Evolutionary conservation across 306 rosid species (phyloP), one percentile per base, ranked within the genome.

Genomic region (Trifolium pratense): DNA sequence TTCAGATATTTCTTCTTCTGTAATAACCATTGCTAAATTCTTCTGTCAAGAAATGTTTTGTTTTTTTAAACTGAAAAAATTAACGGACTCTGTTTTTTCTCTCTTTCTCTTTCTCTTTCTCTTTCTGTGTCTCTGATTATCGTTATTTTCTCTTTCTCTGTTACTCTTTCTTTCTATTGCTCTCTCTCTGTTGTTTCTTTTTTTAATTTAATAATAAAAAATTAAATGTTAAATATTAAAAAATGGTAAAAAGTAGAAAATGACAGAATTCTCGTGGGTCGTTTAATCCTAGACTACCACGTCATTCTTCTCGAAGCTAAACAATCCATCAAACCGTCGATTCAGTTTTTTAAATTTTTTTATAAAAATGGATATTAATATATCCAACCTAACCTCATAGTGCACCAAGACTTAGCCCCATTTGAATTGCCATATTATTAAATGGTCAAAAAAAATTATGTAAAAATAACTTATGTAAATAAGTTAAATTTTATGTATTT

Each of bases 31-130:
- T n/a, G n/a, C n/a, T n/a, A n/a, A n/a, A n/a, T n/a, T n/a, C n/a
- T n/a, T n/a, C n/a, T n/a, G n/a, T n/a, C n/a, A n/a, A n/a, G n/a
- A n/a, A n/a, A n/a, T n/a, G n/a, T n/a, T n/a, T n/a, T n/a, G 8
- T 61, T 55, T 74, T 80, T 68, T 48, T 16, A 20, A 74, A 77
- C 81, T 60, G 71, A 80, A 84, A 18, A 76, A 84, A 53, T 74
- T 66, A 84, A 81, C 81, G 52, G 81, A 43, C 73, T 23, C 71
- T 60, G 9, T 59, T 62, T 76, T 79, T 77, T 65, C 61, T 39
- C 57, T 76, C 16, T 49, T 67, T 65, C 42, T 65, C 25, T 62
- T 20, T 49, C 21, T 55, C 74, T 79, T n/a, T n/a, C n/a, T n/a
- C n/a, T n/a, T n/a, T n/a, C n/a, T n/a, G n/a, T n/a, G n/a, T 79